These are phyloP conservation scores for Escovopsis sp. DNA, from an alignment of 2,329 filamentous ascomycete species.

Conservation along the genomic window DNA sequence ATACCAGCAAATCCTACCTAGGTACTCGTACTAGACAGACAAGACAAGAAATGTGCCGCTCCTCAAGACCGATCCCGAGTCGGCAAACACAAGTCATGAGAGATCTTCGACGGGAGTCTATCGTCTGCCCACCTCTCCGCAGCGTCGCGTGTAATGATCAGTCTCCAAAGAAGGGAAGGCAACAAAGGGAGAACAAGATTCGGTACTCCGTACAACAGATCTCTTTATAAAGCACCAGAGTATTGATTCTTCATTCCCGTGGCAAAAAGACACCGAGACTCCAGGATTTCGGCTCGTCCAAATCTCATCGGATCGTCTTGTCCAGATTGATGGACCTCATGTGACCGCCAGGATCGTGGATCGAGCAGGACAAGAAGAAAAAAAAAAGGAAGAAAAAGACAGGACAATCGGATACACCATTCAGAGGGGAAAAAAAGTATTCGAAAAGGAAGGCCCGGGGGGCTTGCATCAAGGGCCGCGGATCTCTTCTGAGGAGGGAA, in stretches of 20 bases:
- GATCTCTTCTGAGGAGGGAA: not conserved
- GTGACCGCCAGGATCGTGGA: too few relatives aligned
- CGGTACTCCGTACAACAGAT: too few relatives aligned
- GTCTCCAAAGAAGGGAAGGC: slow-evolving; percentile 1
- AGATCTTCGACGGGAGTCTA: slow-evolving; percentile 3
- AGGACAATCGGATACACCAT: not conserved
- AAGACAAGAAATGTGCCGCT: slow-evolving; percentile 2
- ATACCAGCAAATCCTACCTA: too few relatives aligned
- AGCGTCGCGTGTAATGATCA: not conserved
- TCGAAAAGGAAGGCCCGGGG: too few relatives aligned
- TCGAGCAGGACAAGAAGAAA: not conserved
- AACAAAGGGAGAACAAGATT: not conserved
- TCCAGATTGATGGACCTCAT: slow-evolving; percentile 2
- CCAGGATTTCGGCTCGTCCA: not conserved
- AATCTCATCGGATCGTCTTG: slow-evolving; percentile 1
- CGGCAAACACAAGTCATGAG: slow-evolving; percentile 3
- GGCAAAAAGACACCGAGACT: not conserved
- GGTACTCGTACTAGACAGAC: too few relatives aligned
- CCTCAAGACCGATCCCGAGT: slow-evolving; percentile 9
- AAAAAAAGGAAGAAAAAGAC: too few relatives aligned
- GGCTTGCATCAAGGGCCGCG: too few relatives aligned
- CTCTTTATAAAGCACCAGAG: too few relatives aligned
- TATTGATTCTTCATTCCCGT: too few relatives aligned
- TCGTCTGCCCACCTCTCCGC: slow-evolving; percentile 6
- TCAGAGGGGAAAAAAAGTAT: too few relatives aligned